Evolutionary conservation across 768 basidiomycete genomes (phyloP).

Genomic region (Rubroboletus pulcherrimus): DNA sequence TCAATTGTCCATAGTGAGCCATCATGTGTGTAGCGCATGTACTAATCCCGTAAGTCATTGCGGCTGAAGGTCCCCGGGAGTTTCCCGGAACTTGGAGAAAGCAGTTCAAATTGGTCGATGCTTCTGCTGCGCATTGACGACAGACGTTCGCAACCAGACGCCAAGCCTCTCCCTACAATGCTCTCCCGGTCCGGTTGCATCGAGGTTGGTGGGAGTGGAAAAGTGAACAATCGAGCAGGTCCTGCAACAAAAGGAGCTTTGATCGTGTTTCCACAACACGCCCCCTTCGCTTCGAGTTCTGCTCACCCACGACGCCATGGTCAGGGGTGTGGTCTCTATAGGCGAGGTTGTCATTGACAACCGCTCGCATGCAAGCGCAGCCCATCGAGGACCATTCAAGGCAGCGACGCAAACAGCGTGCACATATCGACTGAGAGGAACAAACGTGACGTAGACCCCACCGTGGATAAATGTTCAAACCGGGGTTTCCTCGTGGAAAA

Average conservation of each 20-base stretch:
- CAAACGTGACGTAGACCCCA: neutral
- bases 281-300: neutral
- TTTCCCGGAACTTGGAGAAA: neutral
- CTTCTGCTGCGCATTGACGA: constrained; percentile 3
- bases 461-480: neutral
- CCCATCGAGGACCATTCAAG: neutral
- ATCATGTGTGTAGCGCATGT: constrained; percentile 11
- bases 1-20: constrained; percentile 1
- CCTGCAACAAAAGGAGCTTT: neutral
- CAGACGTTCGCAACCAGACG: neutral
- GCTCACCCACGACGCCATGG: neutral
- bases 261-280: neutral
- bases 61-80: neutral
- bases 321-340: neutral
- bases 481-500: neutral
- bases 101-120: neutral
- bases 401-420: neutral
- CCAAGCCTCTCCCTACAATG: constrained; percentile 7
- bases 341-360: neutral
- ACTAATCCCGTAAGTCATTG: constrained; percentile 7
- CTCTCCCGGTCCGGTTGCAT: constrained; percentile 1
- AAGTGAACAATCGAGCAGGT: neutral
- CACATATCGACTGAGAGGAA: neutral
- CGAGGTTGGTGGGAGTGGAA: constrained; percentile 1
- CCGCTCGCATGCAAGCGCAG: neutral